Conservation (phyloP, 129 eudicot species). For the Tagetes erecta region DNA sequence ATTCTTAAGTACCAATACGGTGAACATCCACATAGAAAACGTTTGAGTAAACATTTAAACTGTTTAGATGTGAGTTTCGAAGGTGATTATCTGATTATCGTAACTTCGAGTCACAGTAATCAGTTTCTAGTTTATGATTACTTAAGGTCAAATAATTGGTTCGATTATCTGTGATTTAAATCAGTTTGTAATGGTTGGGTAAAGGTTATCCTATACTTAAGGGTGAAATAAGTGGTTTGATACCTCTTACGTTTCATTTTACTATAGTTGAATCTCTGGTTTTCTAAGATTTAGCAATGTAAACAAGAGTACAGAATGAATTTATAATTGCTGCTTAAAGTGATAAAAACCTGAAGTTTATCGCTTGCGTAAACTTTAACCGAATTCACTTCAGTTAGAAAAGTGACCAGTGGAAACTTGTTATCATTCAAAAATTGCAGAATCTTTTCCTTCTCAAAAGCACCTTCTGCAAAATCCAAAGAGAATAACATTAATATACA, state of each 20-base stretch:
- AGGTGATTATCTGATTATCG: neutral
- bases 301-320: neutral
- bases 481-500: neutral
- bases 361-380: slow-evolving; percentile 71
- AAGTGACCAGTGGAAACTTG: slow-evolving; percentile 85
- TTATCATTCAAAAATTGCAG: slow-evolving; percentile 69
- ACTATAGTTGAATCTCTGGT: neutral
- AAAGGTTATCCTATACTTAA: neutral
- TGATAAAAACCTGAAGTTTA: slow-evolving; percentile 63
- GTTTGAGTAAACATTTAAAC: neutral
- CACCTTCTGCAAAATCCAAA: slow-evolving; percentile 58
- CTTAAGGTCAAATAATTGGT: neutral
- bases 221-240: neutral
- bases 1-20: neutral
- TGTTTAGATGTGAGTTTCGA: neutral
- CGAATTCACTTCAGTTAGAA: slow-evolving; percentile 79
- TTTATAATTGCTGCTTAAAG: slow-evolving; percentile 7
- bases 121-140: neutral
- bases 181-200: neutral
- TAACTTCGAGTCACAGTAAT: neutral
- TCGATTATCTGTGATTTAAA: neutral
- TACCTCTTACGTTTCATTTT: neutral
- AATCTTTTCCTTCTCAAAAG: slow-evolving; percentile 48
- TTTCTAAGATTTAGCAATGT: neutral
- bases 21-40: neutral